Percentiles rank a stretch among this genome's conserved stretches.
Conservation (phyloP, 2,329 filamentous ascomycete genomes). For the Chaetomiaceae sp. region DNA sequence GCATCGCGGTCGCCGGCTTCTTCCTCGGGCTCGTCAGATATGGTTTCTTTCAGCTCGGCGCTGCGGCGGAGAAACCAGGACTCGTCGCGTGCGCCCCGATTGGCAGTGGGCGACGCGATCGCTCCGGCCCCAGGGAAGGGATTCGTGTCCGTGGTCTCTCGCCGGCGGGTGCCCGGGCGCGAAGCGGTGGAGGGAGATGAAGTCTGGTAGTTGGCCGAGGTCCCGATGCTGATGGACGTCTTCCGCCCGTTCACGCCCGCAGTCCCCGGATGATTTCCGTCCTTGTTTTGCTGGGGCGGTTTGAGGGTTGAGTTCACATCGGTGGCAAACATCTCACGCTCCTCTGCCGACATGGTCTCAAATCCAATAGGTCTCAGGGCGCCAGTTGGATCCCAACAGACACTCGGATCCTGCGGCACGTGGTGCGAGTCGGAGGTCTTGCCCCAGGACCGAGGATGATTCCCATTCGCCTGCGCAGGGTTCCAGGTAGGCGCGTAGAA, state of each 20-base stretch:
- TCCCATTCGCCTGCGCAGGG: conserved; percentile 63
- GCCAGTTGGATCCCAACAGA: conserved; percentile 80
- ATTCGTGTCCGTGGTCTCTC: conserved; percentile 71
- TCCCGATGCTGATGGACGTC: conserved; percentile 69
- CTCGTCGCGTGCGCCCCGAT: conserved; percentile 59
- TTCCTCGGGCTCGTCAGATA: conserved; percentile 48
- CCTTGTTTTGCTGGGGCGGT: conserved; percentile 69
- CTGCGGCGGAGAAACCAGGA: conserved; percentile 53
- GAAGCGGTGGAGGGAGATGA: conserved; percentile 66
- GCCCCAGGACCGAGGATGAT: conserved; percentile 63
- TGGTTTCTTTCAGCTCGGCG: conserved; percentile 46
- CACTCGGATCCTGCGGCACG: conserved; percentile 71
- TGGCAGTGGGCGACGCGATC: conserved; percentile 55
- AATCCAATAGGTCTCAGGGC: conserved; percentile 65
- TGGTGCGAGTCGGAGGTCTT: conserved; percentile 65
- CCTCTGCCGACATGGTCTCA: conserved; percentile 59
- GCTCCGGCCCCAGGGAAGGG: conserved; percentile 46
- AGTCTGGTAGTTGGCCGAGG: conserved; percentile 58
- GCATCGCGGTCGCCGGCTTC: conserved; percentile 31
- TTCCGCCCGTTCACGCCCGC: conserved; percentile 62
- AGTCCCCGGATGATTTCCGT: conserved; percentile 50
- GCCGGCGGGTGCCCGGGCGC: conserved; percentile 70
- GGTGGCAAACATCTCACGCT: conserved; percentile 66
- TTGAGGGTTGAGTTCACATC: conserved; percentile 95
- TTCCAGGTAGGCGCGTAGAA: conserved; percentile 76